Percentiles rank a stretch among this genome's conserved stretches.
These are phyloP conservation scores for Naganishia liquefaciens DNA, from an alignment of 1,284 basidiomycete genomes.

Conservation along the genomic window DNA sequence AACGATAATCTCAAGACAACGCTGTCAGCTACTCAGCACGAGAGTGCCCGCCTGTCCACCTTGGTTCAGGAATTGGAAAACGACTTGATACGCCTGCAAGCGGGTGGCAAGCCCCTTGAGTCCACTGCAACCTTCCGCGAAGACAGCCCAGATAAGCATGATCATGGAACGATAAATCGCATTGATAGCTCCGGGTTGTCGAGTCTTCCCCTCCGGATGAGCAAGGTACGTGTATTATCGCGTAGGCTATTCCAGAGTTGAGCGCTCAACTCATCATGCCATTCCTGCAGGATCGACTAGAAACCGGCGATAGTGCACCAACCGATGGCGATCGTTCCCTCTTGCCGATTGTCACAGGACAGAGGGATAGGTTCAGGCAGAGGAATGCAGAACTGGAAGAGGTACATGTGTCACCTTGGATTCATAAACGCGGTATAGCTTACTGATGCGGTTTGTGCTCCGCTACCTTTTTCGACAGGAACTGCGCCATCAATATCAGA, in stretches of 20 bases:
- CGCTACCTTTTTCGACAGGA: constrained; percentile 60
- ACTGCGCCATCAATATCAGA: constrained; percentile 87
- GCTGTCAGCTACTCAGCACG: constrained; percentile 63
- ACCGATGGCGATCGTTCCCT: constrained; percentile 76
- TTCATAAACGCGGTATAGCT: no score
- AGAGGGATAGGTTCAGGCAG: constrained; percentile 91
- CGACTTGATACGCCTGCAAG: constrained; percentile 81
- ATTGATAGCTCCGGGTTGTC: neutral
- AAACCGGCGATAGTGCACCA: constrained; percentile 41
- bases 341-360: constrained; percentile 91
- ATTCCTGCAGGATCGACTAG: neutral
- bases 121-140: no score
- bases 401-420: constrained; percentile 56
- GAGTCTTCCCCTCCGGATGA: no score
- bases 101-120: neutral
- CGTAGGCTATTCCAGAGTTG: neutral
- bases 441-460: constrained; percentile 3
- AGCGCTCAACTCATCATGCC: no score
- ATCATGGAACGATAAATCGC: neutral
- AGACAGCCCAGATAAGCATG: no score
- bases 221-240: neutral
- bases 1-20: constrained; percentile 64
- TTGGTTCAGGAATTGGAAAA: constrained; percentile 89
- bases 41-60: constrained; percentile 72
- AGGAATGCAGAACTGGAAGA: constrained; percentile 96